Evolutionary conservation across 2,329 filamentous ascomycete species (phyloP).

Genomic region (Pseudogymnoascus sp.): DNA sequence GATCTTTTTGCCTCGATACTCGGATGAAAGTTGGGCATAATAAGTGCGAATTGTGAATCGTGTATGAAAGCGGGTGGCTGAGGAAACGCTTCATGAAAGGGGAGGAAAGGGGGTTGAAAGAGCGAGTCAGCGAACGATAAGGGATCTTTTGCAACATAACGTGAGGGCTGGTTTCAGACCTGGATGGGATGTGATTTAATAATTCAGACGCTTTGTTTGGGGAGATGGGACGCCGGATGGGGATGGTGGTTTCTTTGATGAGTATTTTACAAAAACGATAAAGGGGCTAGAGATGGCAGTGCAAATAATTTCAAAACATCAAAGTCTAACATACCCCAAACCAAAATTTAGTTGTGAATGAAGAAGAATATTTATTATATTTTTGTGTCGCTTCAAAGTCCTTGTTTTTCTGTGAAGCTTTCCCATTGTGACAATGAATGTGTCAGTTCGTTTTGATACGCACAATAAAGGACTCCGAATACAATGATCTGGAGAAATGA

Average conservation of each 20-base stretch:
- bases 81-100: neutral
- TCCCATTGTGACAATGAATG: neutral
- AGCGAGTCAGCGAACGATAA: neutral
- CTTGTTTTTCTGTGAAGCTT: neutral
- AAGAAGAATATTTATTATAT: neutral
- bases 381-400: neutral
- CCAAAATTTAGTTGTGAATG: neutral
- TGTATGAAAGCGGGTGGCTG: neutral
- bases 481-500: neutral
- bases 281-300: neutral
- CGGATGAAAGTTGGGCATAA: neutral
- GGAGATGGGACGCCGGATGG: neutral
- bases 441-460: neutral
- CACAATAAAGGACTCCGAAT: neutral
- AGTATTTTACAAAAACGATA: neutral
- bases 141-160: neutral
- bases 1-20: neutral
- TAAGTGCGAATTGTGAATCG: neutral
- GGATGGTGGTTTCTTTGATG: neutral
- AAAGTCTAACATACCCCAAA: neutral
- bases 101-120: neutral
- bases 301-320: neutral
- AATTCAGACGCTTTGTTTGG: neutral
- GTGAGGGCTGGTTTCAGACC: neutral
- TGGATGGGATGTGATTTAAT: neutral